Percentiles rank a stretch among this genome's conserved stretches.
Conservation (phyloP, 1,139 yeast species). For the Yamadazyma friedrichii region DNA sequence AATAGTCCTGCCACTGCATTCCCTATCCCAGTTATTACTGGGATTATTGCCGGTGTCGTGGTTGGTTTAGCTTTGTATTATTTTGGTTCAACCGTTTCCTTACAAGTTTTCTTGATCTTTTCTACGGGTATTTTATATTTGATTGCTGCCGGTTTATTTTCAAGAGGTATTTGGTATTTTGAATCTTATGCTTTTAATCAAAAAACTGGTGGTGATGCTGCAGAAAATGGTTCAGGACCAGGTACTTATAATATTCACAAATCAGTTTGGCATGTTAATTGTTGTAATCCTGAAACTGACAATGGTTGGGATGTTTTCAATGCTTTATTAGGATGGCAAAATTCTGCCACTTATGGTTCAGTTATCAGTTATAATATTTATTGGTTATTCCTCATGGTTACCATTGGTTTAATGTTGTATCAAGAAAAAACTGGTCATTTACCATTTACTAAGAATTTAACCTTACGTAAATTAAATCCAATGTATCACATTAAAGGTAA, state of each 20-base stretch:
- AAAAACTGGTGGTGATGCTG: constrained; percentile 82
- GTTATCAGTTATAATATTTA: constrained; percentile 80
- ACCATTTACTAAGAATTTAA: constrained; percentile 46
- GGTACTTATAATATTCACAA: constrained; percentile 80
- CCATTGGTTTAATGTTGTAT: constrained; percentile 59
- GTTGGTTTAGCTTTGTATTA: constrained; percentile 71
- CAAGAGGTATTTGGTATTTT: constrained; percentile 87
- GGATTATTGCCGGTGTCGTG: constrained; percentile 66
- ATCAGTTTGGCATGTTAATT: constrained; percentile 90
- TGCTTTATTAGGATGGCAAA: constrained; percentile 35
- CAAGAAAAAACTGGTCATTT: constrained; percentile 60
- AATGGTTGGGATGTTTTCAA: constrained; percentile 94
- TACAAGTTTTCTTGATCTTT: constrained; percentile 75
- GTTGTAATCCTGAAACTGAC: constrained; percentile 87
- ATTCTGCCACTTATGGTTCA: constrained; percentile 78
- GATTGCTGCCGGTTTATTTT: constrained; percentile 84
- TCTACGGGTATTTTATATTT: constrained; percentile 83
- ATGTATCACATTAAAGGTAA: constrained; percentile 68
- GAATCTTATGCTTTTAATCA: constrained; percentile 63
- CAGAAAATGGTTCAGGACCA: constrained; percentile 87
- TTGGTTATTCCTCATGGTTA: constrained; percentile 65
- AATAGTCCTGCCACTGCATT: constrained; percentile 55
- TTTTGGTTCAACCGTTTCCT: constrained; percentile 72
- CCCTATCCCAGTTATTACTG: constrained; percentile 81
- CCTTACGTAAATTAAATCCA: constrained; percentile 62